Evolutionary conservation across 2,329 filamentous ascomycete species (phyloP).

Genomic region (Scytalidium lignicola): DNA sequence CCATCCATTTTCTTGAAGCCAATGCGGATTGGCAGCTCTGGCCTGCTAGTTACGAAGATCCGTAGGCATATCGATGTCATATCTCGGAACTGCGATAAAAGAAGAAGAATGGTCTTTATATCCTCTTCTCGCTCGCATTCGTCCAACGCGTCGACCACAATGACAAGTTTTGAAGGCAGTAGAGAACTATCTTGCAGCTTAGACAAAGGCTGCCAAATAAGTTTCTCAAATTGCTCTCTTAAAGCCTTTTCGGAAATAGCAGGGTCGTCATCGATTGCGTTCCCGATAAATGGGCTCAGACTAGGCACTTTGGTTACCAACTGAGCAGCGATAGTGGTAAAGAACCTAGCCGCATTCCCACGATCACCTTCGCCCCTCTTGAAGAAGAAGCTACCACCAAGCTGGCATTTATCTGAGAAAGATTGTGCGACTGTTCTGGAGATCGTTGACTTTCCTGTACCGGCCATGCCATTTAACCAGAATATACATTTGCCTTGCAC

Average conservation of each 20-base stretch:
- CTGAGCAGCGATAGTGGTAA: slow-evolving; percentile 26
- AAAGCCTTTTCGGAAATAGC: slow-evolving; percentile 15
- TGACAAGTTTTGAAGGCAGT: slow-evolving; percentile 4
- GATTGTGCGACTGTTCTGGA: slow-evolving; percentile 28
- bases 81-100: slow-evolving; percentile 9
- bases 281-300: slow-evolving; percentile 12
- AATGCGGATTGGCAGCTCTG: slow-evolving; percentile 15
- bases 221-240: slow-evolving; percentile 23
- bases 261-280: slow-evolving; percentile 12
- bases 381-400: slow-evolving; percentile 31
- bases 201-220: slow-evolving; percentile 21
- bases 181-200: slow-evolving; percentile 5
- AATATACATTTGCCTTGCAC: slow-evolving; percentile 11
- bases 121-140: slow-evolving; percentile 23
- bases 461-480: slow-evolving; percentile 21
- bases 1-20: slow-evolving; percentile 10
- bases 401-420: slow-evolving; percentile 11
- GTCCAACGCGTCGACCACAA: slow-evolving; percentile 28
- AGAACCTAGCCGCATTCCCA: slow-evolving; percentile 24
- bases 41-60: slow-evolving; percentile 21
- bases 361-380: slow-evolving; percentile 26
- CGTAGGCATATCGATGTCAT: slow-evolving; percentile 9
- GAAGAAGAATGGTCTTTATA: slow-evolving; percentile 10
- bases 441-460: slow-evolving; percentile 25
- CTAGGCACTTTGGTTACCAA: slow-evolving; percentile 16